Conservation (phyloP, 139 green algal species). For the Chlorella sp. region DNA sequence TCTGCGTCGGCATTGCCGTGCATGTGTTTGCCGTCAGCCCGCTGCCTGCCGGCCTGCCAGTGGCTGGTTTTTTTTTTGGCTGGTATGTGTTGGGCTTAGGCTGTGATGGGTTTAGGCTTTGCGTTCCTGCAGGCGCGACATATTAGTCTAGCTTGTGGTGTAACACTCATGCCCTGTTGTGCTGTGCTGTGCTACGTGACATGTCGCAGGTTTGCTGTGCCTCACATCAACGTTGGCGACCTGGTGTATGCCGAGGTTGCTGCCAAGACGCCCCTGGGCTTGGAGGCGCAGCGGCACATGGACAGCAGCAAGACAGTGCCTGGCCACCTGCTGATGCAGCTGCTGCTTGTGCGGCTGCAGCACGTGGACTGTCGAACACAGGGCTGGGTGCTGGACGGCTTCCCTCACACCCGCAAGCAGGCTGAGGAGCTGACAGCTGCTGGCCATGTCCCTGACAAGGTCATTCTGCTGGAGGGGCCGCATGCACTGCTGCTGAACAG, state of each 20-base stretch:
- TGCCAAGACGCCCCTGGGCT: conserved; percentile 35
- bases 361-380: conserved; percentile 39
- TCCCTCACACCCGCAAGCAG: conserved; percentile 58
- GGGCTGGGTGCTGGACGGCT: conserved; percentile 74
- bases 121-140: too few species aligned
- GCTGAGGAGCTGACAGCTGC: conserved; percentile 9
- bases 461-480: too few species aligned
- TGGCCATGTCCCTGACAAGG: conserved; percentile 51
- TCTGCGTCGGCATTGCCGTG: too few species aligned
- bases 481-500: too few species aligned
- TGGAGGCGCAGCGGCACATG: conserved; percentile 59
- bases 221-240: conserved; percentile 52
- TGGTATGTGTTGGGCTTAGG: too few species aligned
- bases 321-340: conserved; percentile 17
- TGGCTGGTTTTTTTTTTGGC: too few species aligned
- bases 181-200: too few species aligned
- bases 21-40: too few species aligned
- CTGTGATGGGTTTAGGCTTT: too few species aligned
- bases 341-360: conserved; percentile 35
- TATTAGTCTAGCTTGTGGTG: too few species aligned
- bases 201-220: conserved; percentile 32
- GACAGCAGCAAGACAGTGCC: conserved; percentile 61
- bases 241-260: conserved; percentile 57
- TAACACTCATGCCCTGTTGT: too few species aligned
- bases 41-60: too few species aligned